Conservation (phyloP, 2,329 filamentous ascomycete genomes). For the Alternaria longipes region DNA sequence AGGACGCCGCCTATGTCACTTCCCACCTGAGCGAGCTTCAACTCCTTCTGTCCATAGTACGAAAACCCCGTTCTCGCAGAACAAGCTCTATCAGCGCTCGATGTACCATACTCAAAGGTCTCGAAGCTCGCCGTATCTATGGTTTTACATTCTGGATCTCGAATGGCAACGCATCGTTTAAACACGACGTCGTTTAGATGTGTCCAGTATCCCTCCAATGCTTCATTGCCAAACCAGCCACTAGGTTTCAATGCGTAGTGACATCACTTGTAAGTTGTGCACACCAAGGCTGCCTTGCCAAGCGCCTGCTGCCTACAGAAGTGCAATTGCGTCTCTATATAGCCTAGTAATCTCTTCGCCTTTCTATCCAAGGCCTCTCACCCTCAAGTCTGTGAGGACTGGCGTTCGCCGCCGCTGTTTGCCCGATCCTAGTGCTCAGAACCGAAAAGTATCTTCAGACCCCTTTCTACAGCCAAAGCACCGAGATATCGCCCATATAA, state of each 20-base stretch:
- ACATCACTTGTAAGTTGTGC: not conserved
- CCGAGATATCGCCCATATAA: too few species aligned
- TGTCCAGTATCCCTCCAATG: not conserved
- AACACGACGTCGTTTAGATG: not conserved
- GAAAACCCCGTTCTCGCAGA: not conserved
- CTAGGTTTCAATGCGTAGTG: not conserved
- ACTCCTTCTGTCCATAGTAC: not conserved
- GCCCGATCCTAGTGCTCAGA: not conserved
- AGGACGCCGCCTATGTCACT: not conserved
- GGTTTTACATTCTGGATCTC: not conserved
- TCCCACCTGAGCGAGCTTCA: too few species aligned
- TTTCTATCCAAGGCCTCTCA: not conserved
- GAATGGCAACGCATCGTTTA: not conserved
- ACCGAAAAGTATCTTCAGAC: not conserved
- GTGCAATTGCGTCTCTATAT: constrained; percentile 1
- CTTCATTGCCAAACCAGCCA: not conserved
- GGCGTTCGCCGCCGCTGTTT: not conserved
- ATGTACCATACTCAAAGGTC: not conserved
- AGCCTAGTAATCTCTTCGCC: not conserved
- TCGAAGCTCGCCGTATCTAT: not conserved
- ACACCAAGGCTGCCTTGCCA: not conserved
- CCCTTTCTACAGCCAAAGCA: not conserved
- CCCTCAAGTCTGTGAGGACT: not conserved
- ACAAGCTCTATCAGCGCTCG: not conserved
- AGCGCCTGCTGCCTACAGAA: constrained; percentile 9